These are phyloP conservation scores for Boletus speciosus DNA, from an alignment of 768 basidiomycete species.

Conservation along the genomic window DNA sequence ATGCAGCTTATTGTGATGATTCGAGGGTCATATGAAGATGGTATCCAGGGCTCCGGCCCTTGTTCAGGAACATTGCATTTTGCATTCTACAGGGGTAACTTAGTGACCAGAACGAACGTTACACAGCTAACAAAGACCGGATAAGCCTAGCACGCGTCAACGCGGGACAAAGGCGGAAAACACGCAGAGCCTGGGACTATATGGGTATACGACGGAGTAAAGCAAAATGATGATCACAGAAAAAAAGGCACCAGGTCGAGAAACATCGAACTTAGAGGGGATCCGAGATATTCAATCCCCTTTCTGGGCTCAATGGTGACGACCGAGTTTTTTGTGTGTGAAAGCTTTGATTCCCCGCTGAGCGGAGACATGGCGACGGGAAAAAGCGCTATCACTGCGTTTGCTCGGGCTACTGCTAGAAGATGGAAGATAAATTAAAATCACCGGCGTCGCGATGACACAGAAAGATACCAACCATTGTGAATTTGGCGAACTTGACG, in stretches of 20 bases:
- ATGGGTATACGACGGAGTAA: neutral
- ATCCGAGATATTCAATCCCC: conserved; percentile 12
- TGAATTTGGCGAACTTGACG: conserved; percentile 2
- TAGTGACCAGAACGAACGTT: conserved; percentile 10
- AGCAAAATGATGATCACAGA: neutral
- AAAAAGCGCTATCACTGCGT: neutral
- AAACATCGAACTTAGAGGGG: conserved; percentile 7
- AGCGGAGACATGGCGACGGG: conserved; percentile 6
- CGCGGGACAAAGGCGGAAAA: conserved; percentile 4
- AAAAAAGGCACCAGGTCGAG: neutral
- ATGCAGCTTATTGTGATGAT: neutral
- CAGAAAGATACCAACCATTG: conserved; percentile 12
- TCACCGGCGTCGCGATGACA: neutral
- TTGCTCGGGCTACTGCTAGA: conserved; percentile 7
- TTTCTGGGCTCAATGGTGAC: neutral
- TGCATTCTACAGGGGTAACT: neutral
- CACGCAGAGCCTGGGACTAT: neutral
- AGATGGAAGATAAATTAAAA: neutral
- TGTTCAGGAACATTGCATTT: neutral
- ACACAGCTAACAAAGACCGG: conserved; percentile 2
- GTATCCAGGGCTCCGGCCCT: conserved; percentile 12
- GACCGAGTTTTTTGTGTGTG: neutral
- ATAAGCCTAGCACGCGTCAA: conserved; percentile 7
- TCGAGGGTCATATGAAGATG: neutral
- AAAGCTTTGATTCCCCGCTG: conserved; percentile 5